Base-by-base conservation (phyloP, 2,329 filamentous ascomycete genomes). In the Trichoderma sp. region DNA sequence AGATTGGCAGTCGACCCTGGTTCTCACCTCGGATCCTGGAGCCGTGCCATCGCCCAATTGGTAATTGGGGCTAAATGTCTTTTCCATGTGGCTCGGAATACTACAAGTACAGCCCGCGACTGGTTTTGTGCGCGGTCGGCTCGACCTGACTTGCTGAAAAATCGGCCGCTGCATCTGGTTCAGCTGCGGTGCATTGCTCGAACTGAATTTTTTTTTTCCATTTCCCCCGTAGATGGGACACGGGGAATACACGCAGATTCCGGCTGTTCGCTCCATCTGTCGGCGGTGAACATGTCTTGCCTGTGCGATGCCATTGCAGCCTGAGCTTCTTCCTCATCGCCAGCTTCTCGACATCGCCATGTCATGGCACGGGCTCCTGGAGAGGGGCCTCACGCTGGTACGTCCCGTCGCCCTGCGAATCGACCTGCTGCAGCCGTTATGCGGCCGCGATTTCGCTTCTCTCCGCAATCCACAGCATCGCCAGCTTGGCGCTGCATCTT, bases 261-360 rank as follows among this genome's bases (percentile, higher is more conserved):
- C 19, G 49, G 24, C 19, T 52, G 55, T 24, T 67, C 47, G 27
- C 35, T 55, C 31, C 27, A 19, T 70, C 49, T 35, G 29, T 21
- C 57, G 37, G 63, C 56, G 68, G 56, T 70, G 68, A 70, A 57
- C 33, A 70, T 70, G 68, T 67, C 37, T 61, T 55, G 63, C 37
- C 31, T 47, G 56, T n/a, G 58, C 68, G 31, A 68, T 62, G 63
- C 57, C 49, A 40, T 40, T 64, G 59, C 63, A 37, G 29, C 47
- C 56, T 62, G 63, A 70, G 68, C 47, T 60, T 60, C 63, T 35
- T 35, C 35, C 35, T 7, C 64, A 49, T 61, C 68, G 49, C 33
- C 63, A 62, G 68, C 40, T 52, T 40, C 27, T 49, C 55, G 47
- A 70, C 37, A 55, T 70, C 43, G 53, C 58, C 59, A 68, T 68